Evolutionary conservation across 2,329 filamentous ascomycete genomes (phyloP).

Genomic region (Colletotrichum tamarilloi): DNA sequence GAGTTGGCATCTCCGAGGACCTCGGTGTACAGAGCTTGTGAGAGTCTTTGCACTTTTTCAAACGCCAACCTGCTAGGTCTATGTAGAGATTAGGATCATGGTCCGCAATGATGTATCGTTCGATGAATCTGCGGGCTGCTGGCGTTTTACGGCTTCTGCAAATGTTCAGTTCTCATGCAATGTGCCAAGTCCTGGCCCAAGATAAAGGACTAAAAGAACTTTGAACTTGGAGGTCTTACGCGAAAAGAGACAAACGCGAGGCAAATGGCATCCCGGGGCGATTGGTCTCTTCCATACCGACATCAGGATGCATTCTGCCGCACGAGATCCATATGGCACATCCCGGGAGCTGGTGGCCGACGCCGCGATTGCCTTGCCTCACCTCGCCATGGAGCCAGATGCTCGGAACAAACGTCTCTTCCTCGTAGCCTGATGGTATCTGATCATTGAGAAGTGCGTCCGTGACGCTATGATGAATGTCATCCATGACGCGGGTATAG

Average conservation of each 20-base stretch:
- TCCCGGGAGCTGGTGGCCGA: background rate
- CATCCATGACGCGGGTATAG: background rate
- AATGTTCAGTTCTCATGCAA: background rate
- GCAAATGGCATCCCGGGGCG: background rate
- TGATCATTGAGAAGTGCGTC: background rate
- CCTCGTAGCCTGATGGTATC: background rate
- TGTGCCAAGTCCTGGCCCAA: background rate
- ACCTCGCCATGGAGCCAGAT: conserved; percentile 15
- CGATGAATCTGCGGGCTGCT: background rate
- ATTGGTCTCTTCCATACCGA: background rate
- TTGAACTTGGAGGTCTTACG: background rate
- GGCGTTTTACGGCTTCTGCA: background rate
- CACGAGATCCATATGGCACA: conserved; percentile 1
- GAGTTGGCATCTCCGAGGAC: conserved; percentile 11
- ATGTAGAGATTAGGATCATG: conserved; percentile 1
- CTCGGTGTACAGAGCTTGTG: conserved; percentile 4
- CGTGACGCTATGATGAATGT: background rate
- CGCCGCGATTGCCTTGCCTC: background rate
- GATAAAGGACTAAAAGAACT: too few relatives aligned
- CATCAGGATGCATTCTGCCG: conserved; percentile 2
- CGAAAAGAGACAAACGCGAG: background rate
- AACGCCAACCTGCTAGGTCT: background rate
- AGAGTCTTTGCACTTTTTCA: background rate
- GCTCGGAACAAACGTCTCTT: background rate
- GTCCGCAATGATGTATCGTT: background rate